These are phyloP conservation scores for Diplotaxis tenuifolia DNA, from an alignment of 345 rosid genomes.

Conservation along the genomic window DNA sequence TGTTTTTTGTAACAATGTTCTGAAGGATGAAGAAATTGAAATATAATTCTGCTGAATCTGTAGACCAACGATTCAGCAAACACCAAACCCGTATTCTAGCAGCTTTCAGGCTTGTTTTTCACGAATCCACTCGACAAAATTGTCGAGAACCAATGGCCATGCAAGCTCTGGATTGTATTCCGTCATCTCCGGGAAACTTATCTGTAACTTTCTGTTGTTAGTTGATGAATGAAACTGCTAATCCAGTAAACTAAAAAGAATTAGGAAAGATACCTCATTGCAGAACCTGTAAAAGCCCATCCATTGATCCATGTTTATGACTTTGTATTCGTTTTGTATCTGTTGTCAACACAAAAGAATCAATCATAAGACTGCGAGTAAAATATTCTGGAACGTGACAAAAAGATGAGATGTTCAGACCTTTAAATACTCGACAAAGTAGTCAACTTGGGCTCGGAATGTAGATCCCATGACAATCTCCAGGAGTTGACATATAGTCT, in stretches of 20 bases:
- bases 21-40: too few relatives aligned
- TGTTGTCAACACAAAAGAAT: conserved; percentile 28
- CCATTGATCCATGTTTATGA: conserved; percentile 96
- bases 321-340: conserved; percentile 92
- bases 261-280: conserved; percentile 63
- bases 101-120: conserved; percentile 57
- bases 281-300: conserved; percentile 81
- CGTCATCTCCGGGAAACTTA: conserved; percentile 82
- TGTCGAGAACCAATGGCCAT: conserved; percentile 97
- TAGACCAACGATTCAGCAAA: conserved; percentile 29
- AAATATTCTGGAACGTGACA: not conserved
- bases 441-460: conserved; percentile 71
- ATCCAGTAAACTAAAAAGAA: not conserved
- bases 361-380: not conserved
- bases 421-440: conserved; percentile 52
- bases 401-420: not conserved
- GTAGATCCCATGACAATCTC: conserved; percentile 76
- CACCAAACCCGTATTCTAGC: not conserved
- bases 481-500: conserved; percentile 82
- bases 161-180: conserved; percentile 90
- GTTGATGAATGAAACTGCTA: not conserved
- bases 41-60: too few relatives aligned
- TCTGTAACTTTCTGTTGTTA: conserved; percentile 45
- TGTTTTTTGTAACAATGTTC: too few relatives aligned
- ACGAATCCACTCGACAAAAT: conserved; percentile 97